These are phyloP conservation scores for Lactifluus piperatus DNA, from an alignment of 768 basidiomycete genomes.

Conservation along the genomic window DNA sequence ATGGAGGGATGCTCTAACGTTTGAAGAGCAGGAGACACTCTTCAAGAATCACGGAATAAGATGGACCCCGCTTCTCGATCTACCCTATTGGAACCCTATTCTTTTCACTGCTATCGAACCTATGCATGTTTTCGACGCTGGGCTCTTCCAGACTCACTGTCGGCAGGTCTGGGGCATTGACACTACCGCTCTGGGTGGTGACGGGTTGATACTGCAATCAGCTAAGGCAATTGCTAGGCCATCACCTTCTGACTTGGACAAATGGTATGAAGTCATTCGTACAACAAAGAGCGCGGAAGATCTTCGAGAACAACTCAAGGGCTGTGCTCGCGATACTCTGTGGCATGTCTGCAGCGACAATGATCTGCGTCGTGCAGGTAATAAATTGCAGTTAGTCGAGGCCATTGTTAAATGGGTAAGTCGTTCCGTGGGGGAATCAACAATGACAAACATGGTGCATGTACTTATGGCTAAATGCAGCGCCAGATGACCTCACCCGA, in stretches of 20 bases:
- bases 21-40: conserved; percentile 10
- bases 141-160: conserved; percentile 22
- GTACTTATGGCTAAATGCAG: too few species aligned
- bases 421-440: background rate
- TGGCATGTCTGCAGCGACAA: conserved; percentile 16
- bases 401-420: conserved; percentile 14
- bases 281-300: background rate
- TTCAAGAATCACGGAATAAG: conserved; percentile 23
- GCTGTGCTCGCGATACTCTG: background rate
- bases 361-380: conserved; percentile 3
- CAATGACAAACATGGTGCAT: background rate
- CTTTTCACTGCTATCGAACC: conserved; percentile 24
- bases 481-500: background rate
- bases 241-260: background rate
- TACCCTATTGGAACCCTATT: conserved; percentile 28
- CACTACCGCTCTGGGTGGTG: conserved; percentile 17
- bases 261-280: conserved; percentile 1
- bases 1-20: conserved; percentile 8
- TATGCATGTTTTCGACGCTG: conserved; percentile 28
- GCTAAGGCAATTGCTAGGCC: background rate
- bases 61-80: conserved; percentile 26
- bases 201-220: conserved; percentile 6
- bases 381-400: background rate
- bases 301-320: background rate
- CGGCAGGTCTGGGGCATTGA: conserved; percentile 24